Percentiles rank a stretch among this genome's conserved stretches.
Evolutionary conservation across 805 yeast species (phyloP).

Genomic region (Peterozyma xylosa): DNA sequence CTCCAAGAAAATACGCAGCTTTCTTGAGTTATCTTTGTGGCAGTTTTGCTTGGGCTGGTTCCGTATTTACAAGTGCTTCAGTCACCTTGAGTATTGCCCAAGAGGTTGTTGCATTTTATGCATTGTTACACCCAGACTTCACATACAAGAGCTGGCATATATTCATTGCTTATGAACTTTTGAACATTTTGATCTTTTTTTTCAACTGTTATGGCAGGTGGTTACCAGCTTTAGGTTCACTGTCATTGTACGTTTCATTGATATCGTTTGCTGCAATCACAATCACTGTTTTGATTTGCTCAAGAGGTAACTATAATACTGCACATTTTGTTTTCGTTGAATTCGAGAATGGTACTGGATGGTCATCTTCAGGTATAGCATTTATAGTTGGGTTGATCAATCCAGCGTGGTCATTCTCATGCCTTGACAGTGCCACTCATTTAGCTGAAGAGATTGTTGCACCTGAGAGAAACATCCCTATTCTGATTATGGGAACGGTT

Average conservation of each 20-base stretch:
- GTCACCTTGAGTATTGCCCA: slow-evolving; percentile 47
- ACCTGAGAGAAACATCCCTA: slow-evolving; percentile 55
- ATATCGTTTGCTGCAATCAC: slow-evolving; percentile 46
- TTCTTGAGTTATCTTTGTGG: slow-evolving; percentile 54
- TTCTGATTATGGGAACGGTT: slow-evolving; percentile 55
- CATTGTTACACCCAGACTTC: slow-evolving; percentile 20
- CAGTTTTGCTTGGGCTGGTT: slow-evolving; percentile 52
- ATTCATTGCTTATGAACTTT: slow-evolving; percentile 39
- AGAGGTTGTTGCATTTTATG: slow-evolving; percentile 43
- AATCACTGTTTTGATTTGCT: slow-evolving; percentile 42
- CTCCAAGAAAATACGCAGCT: slow-evolving; percentile 37
- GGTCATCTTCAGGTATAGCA: slow-evolving; percentile 52
- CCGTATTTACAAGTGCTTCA: slow-evolving; percentile 56
- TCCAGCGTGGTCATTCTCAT: slow-evolving; percentile 64
- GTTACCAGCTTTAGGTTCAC: slow-evolving; percentile 41
- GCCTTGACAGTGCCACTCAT: slow-evolving; percentile 66
- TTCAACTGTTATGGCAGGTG: slow-evolving; percentile 44
- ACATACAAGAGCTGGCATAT: slow-evolving; percentile 44
- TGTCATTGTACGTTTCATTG: slow-evolving; percentile 45
- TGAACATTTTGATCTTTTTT: slow-evolving; percentile 33
- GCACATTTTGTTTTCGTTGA: slow-evolving; percentile 46
- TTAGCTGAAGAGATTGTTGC: slow-evolving; percentile 58
- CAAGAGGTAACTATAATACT: slow-evolving; percentile 43
- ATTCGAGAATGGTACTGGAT: slow-evolving; percentile 52
- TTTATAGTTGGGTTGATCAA: slow-evolving; percentile 65